Conservation (phyloP, 768 basidiomycete species). For the Scleroderma citrinum region DNA sequence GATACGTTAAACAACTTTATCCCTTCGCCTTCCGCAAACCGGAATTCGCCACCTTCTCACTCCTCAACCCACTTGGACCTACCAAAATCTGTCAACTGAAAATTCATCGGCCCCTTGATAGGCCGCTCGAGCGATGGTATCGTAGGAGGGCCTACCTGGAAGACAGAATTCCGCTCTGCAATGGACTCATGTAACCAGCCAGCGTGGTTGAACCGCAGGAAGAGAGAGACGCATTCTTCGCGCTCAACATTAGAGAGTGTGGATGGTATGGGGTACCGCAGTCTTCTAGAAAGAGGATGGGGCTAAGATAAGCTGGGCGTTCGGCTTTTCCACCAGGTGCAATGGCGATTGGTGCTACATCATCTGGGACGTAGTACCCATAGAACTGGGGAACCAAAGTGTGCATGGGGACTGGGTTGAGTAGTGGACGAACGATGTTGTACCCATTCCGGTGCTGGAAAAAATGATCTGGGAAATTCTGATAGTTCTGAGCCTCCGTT, state of each 20-base stretch:
- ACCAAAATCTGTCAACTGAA: slow-evolving; percentile 49
- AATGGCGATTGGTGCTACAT: too few relatives aligned
- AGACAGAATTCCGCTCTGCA: slow-evolving; percentile 37
- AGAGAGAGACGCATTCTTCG: slow-evolving; percentile 35
- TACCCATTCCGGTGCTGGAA: slow-evolving; percentile 24
- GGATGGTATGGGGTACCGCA: slow-evolving; percentile 32
- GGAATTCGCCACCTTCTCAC: background rate
- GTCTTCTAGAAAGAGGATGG: slow-evolving; percentile 43
- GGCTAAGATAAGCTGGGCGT: slow-evolving; percentile 23
- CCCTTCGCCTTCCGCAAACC: background rate
- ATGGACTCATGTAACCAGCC: slow-evolving; percentile 38
- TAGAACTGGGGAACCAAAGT: slow-evolving; percentile 60
- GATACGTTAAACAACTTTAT: background rate
- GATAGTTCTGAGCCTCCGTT: slow-evolving; percentile 24
- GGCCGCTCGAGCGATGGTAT: too few relatives aligned
- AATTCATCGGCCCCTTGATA: too few relatives aligned
- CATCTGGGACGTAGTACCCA: slow-evolving; percentile 44
- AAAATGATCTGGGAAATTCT: slow-evolving; percentile 21
- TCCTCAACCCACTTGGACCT: slow-evolving; percentile 29
- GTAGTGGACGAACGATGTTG: slow-evolving; percentile 22
- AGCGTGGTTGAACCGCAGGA: slow-evolving; percentile 36
- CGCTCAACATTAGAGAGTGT: slow-evolving; percentile 32
- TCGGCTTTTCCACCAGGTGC: slow-evolving; percentile 1
- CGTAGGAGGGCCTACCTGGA: slow-evolving; percentile 36
- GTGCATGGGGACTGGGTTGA: slow-evolving; percentile 40